Evolutionary conservation across 805 yeast species (phyloP).

Genomic region (Candida nemodendra): DNA sequence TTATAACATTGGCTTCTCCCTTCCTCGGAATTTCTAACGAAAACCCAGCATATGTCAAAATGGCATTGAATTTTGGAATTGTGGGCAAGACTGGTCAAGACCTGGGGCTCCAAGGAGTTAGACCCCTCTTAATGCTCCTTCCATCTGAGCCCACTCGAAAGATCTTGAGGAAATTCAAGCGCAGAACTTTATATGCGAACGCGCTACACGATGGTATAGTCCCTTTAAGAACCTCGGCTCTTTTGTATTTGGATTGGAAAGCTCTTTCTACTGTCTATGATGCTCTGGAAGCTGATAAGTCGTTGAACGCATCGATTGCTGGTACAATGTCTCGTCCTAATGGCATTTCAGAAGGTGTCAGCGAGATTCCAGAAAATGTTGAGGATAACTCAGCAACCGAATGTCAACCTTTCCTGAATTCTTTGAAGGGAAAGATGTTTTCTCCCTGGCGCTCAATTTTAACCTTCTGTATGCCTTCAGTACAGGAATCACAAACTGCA

Average conservation of each 20-base stretch:
- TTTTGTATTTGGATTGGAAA: conserved; percentile 82
- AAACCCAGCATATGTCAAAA: conserved; percentile 79
- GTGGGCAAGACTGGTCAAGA: conserved; percentile 95
- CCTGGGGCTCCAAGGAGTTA: conserved; percentile 57
- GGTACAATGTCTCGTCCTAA: not conserved
- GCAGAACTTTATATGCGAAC: conserved; percentile 86
- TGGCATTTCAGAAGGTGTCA: conserved; percentile 15
- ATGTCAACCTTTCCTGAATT: conserved; percentile 10
- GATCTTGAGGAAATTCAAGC: conserved; percentile 58
- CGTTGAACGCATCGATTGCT: conserved; percentile 9
- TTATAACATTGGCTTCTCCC: conserved; percentile 84
- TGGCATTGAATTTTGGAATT: conserved; percentile 82
- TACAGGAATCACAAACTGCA: conserved; percentile 18
- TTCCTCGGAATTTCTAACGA: conserved; percentile 85
- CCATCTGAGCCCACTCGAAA: conserved; percentile 74
- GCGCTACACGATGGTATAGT: conserved; percentile 93
- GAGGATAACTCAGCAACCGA: conserved; percentile 6
- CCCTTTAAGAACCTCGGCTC: conserved; percentile 85
- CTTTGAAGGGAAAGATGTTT: conserved; percentile 23
- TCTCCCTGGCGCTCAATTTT: conserved; percentile 47
- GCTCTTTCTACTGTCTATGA: conserved; percentile 55
- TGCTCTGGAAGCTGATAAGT: conserved; percentile 16
- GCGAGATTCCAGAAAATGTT: conserved; percentile 33
- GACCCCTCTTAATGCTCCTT: conserved; percentile 70
- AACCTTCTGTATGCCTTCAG: conserved; percentile 39